phyloP scores from a whole-genome alignment of 1,284 basidiomycete genomes.

The Mycosarcoma maydis region DNA sequence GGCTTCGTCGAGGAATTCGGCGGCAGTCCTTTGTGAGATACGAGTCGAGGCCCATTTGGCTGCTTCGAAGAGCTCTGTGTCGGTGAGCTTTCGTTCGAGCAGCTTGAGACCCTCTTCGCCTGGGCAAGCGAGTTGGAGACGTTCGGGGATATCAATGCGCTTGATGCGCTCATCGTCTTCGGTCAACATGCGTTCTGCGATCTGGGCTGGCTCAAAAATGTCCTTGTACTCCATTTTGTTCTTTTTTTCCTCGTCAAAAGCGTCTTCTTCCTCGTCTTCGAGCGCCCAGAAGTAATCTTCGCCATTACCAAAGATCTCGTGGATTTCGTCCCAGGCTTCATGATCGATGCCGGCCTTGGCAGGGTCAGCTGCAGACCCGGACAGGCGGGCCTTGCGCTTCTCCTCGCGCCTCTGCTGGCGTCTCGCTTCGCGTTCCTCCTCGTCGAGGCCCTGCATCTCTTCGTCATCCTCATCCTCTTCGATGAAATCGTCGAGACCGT shows the following conservation, averaged over 20 bases:
- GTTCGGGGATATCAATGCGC: slow-evolving; percentile 91
- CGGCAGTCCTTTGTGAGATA: slow-evolving; percentile 73
- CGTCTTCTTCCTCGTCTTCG: slow-evolving; percentile 69
- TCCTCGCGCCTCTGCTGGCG: slow-evolving; percentile 75
- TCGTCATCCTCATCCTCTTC: slow-evolving; percentile 75
- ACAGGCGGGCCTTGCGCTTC: slow-evolving; percentile 56
- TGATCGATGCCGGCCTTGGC: slow-evolving; percentile 52
- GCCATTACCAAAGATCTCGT: slow-evolving; percentile 96
- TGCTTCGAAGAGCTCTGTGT: slow-evolving; percentile 80
- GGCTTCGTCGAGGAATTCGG: slow-evolving; percentile 73
- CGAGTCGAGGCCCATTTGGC: slow-evolving; percentile 88
- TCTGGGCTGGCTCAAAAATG: slow-evolving; percentile 98
- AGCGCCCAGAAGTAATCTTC: slow-evolving; percentile 96
- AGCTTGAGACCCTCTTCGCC: slow-evolving; percentile 71
- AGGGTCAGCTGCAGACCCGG: slow-evolving; percentile 74
- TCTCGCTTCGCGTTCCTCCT: slow-evolving; percentile 75
- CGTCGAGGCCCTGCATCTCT: slow-evolving; percentile 59
- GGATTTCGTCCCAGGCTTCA: slow-evolving; percentile 96
- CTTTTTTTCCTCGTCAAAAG: slow-evolving; percentile 51
- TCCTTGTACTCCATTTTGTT: slow-evolving; percentile 81
- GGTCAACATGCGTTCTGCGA: slow-evolving; percentile 87
- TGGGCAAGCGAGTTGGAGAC: slow-evolving; percentile 86
- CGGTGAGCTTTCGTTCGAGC: slow-evolving; percentile 74
- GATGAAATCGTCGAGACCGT: slow-evolving; percentile 76
- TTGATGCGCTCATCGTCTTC: slow-evolving; percentile 90